These are phyloP conservation scores for Trichoderma endophyticum DNA, from an alignment of 2,329 filamentous ascomycete genomes.

Conservation along the genomic window DNA sequence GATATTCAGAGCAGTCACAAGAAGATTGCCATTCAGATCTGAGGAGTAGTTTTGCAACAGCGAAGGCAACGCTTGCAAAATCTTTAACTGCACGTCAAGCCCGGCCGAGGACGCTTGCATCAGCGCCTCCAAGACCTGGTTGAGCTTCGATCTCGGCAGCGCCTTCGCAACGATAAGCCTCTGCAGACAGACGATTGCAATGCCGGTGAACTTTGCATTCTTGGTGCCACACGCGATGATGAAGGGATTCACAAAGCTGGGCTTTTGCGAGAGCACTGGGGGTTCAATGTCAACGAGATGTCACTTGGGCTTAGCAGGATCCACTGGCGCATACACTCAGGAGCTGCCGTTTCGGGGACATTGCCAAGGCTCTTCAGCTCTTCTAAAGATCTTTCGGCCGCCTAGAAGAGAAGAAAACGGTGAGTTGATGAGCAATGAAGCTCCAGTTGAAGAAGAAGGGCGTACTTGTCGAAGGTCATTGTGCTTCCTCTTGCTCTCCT, in stretches of 20 bases:
- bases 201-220: constrained; percentile 85
- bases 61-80: constrained; percentile 85
- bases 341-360: constrained; percentile 37
- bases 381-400: constrained; percentile 88
- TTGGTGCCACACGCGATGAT: constrained; percentile 87
- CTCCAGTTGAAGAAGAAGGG: neutral
- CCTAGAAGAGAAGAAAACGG: constrained; percentile 47
- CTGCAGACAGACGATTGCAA: constrained; percentile 85
- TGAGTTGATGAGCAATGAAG: neutral
- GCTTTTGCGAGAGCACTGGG: constrained; percentile 74
- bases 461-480: constrained; percentile 78
- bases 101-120: constrained; percentile 77
- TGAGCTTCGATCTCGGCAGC: constrained; percentile 73
- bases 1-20: constrained; percentile 81
- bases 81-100: constrained; percentile 91
- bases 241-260: constrained; percentile 88
- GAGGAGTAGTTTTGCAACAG: constrained; percentile 85
- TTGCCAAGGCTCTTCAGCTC: constrained; percentile 64
- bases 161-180: constrained; percentile 79
- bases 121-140: constrained; percentile 83
- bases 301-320: constrained; percentile 12
- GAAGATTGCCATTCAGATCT: constrained; percentile 74
- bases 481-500: constrained; percentile 94
- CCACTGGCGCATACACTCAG: constrained; percentile 32
- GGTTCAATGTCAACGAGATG: constrained; percentile 24